phyloP scores from a whole-genome alignment of 1,284 basidiomycete species.

The Trichosporon sp. region DNA sequence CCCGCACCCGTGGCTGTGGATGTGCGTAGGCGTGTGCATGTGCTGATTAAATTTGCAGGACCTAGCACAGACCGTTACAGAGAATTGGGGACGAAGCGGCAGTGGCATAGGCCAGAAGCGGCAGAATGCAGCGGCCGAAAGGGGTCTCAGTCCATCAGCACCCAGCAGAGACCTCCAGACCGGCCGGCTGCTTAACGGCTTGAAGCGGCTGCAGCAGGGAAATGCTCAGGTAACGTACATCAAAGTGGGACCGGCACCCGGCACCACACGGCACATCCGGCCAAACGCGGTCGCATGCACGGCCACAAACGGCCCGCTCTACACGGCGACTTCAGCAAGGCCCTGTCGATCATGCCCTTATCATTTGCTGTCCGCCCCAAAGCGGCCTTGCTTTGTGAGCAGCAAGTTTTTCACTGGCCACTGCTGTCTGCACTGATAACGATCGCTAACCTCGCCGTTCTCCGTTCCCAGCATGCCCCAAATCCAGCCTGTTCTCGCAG shows the following conservation, averaged over 20 bases:
- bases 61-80: neutral
- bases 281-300: neutral
- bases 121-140: neutral
- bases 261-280: neutral
- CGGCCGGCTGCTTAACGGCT: neutral
- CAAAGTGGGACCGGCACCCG: neutral
- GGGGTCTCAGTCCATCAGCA: neutral
- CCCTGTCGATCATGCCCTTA: too few species aligned
- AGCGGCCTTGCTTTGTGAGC: too few species aligned
- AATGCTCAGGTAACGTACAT: neutral
- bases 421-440: too few species aligned
- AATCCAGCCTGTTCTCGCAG: too few species aligned
- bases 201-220: neutral
- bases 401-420: too few species aligned
- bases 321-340: too few species aligned
- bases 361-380: too few species aligned
- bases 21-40: too few species aligned
- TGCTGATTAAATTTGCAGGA: too few species aligned
- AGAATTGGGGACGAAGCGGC: neutral
- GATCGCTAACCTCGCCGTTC: too few species aligned
- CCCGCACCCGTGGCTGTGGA: too few species aligned
- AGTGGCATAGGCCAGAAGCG: neutral
- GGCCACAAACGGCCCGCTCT: neutral
- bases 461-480: too few species aligned
- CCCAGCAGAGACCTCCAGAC: neutral